A percentile compares a stretch with the other conserved stretches of the same genome.
These are phyloP conservation scores for Didymella segeticola DNA, from an alignment of 2,329 filamentous ascomycete genomes.

Conservation along the genomic window DNA sequence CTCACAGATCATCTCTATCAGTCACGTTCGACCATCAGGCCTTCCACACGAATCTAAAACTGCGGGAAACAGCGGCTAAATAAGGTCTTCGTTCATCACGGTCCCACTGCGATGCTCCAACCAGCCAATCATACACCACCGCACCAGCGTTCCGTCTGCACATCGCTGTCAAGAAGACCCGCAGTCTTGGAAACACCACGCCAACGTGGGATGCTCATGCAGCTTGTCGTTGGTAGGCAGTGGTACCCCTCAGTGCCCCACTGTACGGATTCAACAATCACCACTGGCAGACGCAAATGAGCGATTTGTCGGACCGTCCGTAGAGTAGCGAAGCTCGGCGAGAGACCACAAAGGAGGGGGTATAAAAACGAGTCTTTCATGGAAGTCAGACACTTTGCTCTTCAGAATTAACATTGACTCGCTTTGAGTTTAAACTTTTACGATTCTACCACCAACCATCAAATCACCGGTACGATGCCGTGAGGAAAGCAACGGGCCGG, in stretches of 20 bases:
- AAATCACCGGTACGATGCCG: conserved; percentile 14
- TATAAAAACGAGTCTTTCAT: conserved; percentile 1
- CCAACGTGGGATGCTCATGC: conserved; percentile 1
- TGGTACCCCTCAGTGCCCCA: conserved; percentile 15
- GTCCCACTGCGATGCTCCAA: background rate
- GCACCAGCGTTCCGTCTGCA: background rate
- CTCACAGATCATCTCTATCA: background rate
- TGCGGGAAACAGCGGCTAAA: background rate
- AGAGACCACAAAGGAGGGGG: background rate
- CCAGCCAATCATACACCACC: background rate
- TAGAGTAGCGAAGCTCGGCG: background rate
- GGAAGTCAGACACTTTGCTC: background rate
- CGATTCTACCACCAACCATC: background rate
- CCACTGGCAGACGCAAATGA: conserved; percentile 6
- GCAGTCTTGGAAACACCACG: background rate
- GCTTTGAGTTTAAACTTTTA: no score
- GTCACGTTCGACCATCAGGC: background rate
- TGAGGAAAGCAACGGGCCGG: conserved; percentile 10
- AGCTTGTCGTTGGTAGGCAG: background rate
- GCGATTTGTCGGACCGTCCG: conserved; percentile 8
- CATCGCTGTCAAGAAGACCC: background rate
- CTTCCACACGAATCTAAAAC: background rate
- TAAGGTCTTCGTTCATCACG: background rate
- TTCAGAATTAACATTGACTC: no score
- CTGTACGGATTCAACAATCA: no score